Conservation (phyloP, 306 rosid species). For the Arachis hypogaea region DNA sequence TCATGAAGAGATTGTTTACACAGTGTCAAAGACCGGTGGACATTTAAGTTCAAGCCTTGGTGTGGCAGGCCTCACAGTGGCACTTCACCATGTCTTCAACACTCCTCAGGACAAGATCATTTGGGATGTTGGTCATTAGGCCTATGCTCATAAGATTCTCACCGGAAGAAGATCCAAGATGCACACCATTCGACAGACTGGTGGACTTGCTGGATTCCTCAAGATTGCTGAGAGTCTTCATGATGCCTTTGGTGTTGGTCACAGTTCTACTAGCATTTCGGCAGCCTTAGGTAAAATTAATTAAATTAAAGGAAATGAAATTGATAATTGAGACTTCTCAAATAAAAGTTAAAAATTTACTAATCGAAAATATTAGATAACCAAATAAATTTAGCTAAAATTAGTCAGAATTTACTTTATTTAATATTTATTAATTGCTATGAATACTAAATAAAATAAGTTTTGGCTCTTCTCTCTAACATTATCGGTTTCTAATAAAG, state of each 20-base stretch:
- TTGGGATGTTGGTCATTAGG: conserved; percentile 88
- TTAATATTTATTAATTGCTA: too few species aligned
- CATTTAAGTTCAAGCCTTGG: conserved; percentile 78
- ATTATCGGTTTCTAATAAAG: too few species aligned
- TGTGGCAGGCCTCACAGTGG: conserved; percentile 66
- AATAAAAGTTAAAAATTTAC: too few species aligned
- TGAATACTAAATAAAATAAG: too few species aligned
- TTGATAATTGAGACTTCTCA: too few species aligned
- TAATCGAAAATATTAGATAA: too few species aligned
- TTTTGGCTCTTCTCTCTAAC: too few species aligned
- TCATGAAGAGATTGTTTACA: conserved; percentile 59
- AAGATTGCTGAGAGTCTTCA: conserved; percentile 66
- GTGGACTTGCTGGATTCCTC: conserved; percentile 73
- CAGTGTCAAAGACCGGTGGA: conserved; percentile 60
- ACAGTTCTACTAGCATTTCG: conserved; percentile 73
- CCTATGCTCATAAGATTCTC: conserved; percentile 70
- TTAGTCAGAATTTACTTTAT: too few species aligned
- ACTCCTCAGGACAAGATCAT: conserved; percentile 68
- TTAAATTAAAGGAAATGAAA: too few species aligned
- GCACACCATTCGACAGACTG: conserved; percentile 64
- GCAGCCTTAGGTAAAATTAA: conserved; percentile 58
- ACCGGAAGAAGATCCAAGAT: conserved; percentile 72
- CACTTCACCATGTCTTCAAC: conserved; percentile 68
- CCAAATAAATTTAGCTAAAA: too few species aligned
- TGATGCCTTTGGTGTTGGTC: conserved; percentile 75